Evolutionary conservation across 1,284 basidiomycete species (phyloP), one percentile per base, ranked within the genome.

Genomic region (Sanguinoderma infundibulare): DNA sequence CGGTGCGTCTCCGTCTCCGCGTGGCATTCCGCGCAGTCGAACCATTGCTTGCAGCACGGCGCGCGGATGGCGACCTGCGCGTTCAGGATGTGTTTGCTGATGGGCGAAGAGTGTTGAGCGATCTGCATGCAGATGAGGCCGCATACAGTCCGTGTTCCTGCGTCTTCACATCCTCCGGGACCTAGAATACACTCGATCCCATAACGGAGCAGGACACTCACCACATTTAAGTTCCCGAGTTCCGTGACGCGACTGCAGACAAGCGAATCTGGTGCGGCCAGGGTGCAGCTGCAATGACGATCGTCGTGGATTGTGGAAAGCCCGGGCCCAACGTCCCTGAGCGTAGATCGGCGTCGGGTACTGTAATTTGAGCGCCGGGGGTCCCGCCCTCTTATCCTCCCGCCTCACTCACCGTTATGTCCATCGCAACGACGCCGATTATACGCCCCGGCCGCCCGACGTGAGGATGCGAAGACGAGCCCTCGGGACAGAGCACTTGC

Each of bases 31-130:
- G 96, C 83, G 73, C 98, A 99, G 75, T 98, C 96, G 73, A 87
- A 98, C 95, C 95, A 98, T 71, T 90, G 90, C 73, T 92, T 92
- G 85, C 96, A 98, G 79, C 96, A 98, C 3, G 95, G 94, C 5
- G 96, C 93, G 44, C 96, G 91, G 69, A 98, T 93, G 28, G 95
- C 84, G 24, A 96, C 96, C 77, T 98, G 96, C 0, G 92, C 94
- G 76, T 98, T 98, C 58, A 98, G 80, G 63, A 98, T 84, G 73
- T 97, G 95, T 81, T 96, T 96, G 81, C 94, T 96, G 65, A 32
- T 20, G 12, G 28, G 20, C 9, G 42, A 22, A 7, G 10, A 54
- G 17, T 17, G n/a, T 40, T 40, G 28, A 53, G 50, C 34, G 30
- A 5, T 51, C 28, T n/a, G 8, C 28, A n/a, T 3, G 46, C 5